Evolutionary conservation across 768 basidiomycete genomes (phyloP), one percentile per base, ranked within the genome.

Genomic region (Rhodotorula graminis): DNA sequence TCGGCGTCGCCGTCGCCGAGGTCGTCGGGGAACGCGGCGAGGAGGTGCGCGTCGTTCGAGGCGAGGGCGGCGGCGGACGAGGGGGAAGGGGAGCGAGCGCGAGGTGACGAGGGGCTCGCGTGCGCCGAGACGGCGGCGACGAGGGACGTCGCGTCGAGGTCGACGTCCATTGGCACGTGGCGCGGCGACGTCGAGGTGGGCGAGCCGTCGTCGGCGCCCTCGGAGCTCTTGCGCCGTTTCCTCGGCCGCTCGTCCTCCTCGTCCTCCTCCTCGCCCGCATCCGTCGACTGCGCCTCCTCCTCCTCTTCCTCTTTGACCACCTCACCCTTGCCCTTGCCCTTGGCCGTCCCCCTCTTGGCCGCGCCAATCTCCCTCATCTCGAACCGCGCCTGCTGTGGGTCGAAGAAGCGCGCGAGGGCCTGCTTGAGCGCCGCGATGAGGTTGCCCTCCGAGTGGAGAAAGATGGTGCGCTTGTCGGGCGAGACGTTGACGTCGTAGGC

Each of bases 391-490:
- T 91, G 83, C 0, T 87, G 83, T 0, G 88, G 84, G 33, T n/a
- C 21, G 9, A 44, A 58, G 42, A 65, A 47, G 59, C 80, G 23
- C 42, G 44, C 10, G 15, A 61, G 60, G 27, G 12, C n/a, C 65
- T 92, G 92, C 83, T 91, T 93, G 53, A 98, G 84, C 0, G 88
- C 87, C 6, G 86, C 82, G 1, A 98, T 84, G 27, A 99, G 81
- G 71, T 89, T 89, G 19, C 84, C 84, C 80, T 99, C 95, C 79
- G 88, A 88, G 76, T 97, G 93, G 19, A 99, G 78, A 63, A 96
- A 88, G 50, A 98, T 90, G 0, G 92, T 94, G n/a, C 95, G 86
- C 79, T 98, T 99, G 82, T 98, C 96, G 0, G 96, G 95, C 72
- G 88, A 91, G 70, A 98, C 90, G 72, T 99, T 99, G 78, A 99